Base-by-base conservation (phyloP, 2,329 filamentous ascomycete genomes). In the Exophiala viscosa region DNA sequence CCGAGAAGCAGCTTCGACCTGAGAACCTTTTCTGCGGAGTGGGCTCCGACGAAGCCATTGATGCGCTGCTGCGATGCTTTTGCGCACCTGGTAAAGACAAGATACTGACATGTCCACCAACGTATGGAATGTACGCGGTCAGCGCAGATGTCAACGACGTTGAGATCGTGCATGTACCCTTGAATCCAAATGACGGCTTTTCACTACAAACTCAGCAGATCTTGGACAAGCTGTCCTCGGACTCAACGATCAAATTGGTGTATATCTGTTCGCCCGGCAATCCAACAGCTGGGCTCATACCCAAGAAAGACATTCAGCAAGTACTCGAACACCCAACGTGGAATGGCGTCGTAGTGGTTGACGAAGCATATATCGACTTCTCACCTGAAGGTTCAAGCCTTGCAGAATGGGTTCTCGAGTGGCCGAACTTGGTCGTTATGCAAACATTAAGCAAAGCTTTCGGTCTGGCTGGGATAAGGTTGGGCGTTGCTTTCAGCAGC, bases 381-480 rank as follows among this genome's bases (percentile, higher is more conserved):
- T 86, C 91, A 5, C 83, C 84, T 5, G 84, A 87, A 43, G 84
- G 82, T 20, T 79, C 88, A 38, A 95, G 88, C 60, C 79, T 97
- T 20, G 92, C 93, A 20, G 88, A 95, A 71, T 95, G 89, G 86
- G 91, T 95, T 1, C 78, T 81, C 33, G 90, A 96, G 65, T 95
- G 88, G 83, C 91, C 92, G 45, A 99, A 99, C 70, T 78, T 99
- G 20, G 90, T 96, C 14, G 91, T 99, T 52, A 90, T 97, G 88
- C 93, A 99, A 76, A 99, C 93, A 1, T 79, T 97, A n/a, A 95
- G 88, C 65, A 99, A 99, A 71, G 93, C 90, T 0, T 99, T 99
- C 66, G 93, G 93, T 23, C 81, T 99, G 66, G 93, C 93, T 3
- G 93, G 92, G 45, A 96, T 99, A 67, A 81, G 93, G 13, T 79